Evolutionary conservation across 148 eudicot genomes (phyloP).

Genomic region (Vaccinium darrowii): DNA sequence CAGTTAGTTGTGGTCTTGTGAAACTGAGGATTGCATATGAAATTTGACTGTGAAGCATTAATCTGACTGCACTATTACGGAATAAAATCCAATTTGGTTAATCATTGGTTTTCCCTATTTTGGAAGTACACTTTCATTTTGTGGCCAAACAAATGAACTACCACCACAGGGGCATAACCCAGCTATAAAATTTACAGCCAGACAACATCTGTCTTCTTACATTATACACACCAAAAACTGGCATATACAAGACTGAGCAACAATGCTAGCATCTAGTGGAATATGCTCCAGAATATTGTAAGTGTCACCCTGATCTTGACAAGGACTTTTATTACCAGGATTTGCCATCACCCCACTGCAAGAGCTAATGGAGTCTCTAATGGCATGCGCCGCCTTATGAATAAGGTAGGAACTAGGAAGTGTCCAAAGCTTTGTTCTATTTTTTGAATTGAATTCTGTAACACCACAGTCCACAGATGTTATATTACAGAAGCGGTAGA

Average conservation of each 20-base stretch:
- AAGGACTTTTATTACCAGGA: background rate
- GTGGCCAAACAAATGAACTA: constrained; percentile 7
- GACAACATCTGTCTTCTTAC: background rate
- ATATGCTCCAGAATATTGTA: background rate
- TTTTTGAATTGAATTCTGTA: background rate
- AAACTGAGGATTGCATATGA: background rate
- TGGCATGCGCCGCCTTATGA: background rate
- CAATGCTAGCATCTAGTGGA: background rate
- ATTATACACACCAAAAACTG: background rate
- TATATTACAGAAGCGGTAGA: background rate
- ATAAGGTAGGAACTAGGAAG: background rate
- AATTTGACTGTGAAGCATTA: background rate
- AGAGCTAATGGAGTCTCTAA: background rate
- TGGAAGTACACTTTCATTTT: background rate
- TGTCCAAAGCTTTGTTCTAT: background rate
- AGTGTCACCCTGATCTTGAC: background rate
- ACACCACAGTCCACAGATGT: background rate
- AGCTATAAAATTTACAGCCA: background rate
- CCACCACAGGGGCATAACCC: background rate
- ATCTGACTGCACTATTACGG: background rate
- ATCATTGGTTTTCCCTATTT: background rate
- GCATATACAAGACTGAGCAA: background rate
- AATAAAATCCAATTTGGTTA: background rate
- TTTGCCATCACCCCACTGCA: background rate
- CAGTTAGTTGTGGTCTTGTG: background rate